Percentiles rank a stretch among this genome's conserved stretches.
These are phyloP conservation scores for Telopea speciosissima DNA, from an alignment of 177 flowering plant genomes.

Conservation along the genomic window DNA sequence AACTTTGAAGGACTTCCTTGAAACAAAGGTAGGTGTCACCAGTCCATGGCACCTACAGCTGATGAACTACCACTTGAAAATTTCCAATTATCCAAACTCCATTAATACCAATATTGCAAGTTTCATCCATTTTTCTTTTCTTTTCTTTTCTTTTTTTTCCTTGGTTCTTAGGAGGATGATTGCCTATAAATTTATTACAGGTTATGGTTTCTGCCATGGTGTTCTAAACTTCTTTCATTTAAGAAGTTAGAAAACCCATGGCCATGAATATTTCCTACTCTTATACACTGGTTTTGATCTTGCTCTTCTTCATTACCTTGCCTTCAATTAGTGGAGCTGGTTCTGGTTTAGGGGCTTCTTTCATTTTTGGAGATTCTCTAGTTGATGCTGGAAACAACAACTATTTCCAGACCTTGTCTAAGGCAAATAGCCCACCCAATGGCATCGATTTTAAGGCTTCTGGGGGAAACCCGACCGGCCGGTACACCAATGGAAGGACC, in stretches of 20 bases:
- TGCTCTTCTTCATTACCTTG: conserved; percentile 10
- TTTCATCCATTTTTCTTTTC: conserved; percentile 13
- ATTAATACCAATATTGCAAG: conserved; percentile 20
- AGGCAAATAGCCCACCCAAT: conserved; percentile 71
- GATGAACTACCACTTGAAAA: conserved; percentile 38
- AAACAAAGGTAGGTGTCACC: conserved; percentile 11
- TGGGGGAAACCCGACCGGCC: conserved; percentile 78
- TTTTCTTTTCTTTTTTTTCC: conserved; percentile 1
- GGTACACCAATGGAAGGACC: conserved; percentile 88
- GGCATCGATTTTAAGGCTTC: conserved; percentile 83
- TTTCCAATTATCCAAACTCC: conserved; percentile 5
- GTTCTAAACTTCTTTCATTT: not conserved
- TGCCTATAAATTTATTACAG: not conserved
- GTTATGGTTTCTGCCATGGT: not conserved
- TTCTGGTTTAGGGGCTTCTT: conserved; percentile 54
- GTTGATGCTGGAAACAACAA: conserved; percentile 96
- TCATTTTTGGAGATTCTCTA: conserved; percentile 84
- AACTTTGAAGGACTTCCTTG: not conserved
- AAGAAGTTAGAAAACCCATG: conserved; percentile 6
- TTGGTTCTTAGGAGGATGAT: not conserved
- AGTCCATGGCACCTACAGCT: conserved; percentile 19
- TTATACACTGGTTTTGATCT: conserved; percentile 15
- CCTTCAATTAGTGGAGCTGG: conserved; percentile 17
- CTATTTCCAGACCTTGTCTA: conserved; percentile 66
- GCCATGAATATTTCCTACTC: not conserved